phyloP scores from a whole-genome alignment of 345 rosid genomes.

The Populus tremula region DNA sequence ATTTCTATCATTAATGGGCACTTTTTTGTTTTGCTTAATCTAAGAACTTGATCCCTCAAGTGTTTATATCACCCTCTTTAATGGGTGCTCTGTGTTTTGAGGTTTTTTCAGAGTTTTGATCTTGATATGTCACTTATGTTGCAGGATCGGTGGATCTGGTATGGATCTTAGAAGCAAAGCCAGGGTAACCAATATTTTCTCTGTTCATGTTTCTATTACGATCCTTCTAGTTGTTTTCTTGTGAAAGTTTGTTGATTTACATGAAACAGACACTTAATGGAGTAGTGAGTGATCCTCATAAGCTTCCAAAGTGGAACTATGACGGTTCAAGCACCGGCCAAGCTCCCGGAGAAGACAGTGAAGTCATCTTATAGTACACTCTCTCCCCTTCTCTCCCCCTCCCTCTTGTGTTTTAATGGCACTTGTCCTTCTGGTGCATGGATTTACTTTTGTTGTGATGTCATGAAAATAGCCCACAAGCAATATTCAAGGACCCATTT shows the following conservation, averaged over 20 bases:
- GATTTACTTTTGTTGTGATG: background rate
- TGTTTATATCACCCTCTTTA: background rate
- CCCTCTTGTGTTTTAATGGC: background rate
- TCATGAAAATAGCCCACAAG: slow-evolving; percentile 22
- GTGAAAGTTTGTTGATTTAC: background rate
- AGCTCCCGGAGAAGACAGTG: slow-evolving; percentile 26
- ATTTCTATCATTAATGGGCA: background rate
- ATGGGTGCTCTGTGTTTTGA: background rate
- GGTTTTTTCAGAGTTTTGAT: background rate
- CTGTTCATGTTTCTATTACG: background rate
- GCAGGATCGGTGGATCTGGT: slow-evolving; percentile 30
- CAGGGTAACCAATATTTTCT: slow-evolving; percentile 3
- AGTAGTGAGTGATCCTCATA: slow-evolving; percentile 6
- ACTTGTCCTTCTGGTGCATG: background rate
- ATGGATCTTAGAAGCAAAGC: slow-evolving; percentile 28
- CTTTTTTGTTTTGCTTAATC: background rate
- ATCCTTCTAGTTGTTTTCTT: background rate
- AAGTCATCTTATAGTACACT: slow-evolving; percentile 23
- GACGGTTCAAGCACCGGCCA: slow-evolving; percentile 25
- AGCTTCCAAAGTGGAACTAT: slow-evolving; percentile 28
- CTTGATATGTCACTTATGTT: background rate
- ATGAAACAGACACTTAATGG: slow-evolving; percentile 9
- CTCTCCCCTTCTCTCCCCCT: background rate
- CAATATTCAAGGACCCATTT: slow-evolving; percentile 89
- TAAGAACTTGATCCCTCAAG: no score